phyloP scores from a whole-genome alignment of 192 early-diverging fungal genomes.

The Mortierella claussenii region DNA sequence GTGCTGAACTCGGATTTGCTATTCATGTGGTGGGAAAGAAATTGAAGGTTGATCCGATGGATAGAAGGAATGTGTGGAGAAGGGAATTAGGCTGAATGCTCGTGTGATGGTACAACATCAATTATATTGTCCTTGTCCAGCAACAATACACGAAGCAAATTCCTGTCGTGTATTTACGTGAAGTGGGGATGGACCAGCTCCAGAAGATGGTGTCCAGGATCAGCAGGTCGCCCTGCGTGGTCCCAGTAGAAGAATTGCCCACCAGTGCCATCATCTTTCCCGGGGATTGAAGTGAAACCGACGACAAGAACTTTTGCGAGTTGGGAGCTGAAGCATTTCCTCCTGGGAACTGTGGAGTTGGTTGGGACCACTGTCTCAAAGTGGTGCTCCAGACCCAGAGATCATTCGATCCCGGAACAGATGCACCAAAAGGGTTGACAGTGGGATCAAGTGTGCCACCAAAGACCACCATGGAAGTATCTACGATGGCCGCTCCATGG shows the following conservation, averaged over 20 bases:
- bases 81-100: neutral
- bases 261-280: slow-evolving; percentile 54
- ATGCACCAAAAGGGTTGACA: slow-evolving; percentile 23
- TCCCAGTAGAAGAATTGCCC: slow-evolving; percentile 53
- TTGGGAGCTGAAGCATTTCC: neutral
- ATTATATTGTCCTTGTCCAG: too few relatives aligned
- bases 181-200: slow-evolving; percentile 58
- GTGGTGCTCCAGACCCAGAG: slow-evolving; percentile 59
- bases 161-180: too few relatives aligned
- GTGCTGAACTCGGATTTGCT: slow-evolving; percentile 27
- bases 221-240: slow-evolving; percentile 41
- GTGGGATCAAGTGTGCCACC: slow-evolving; percentile 55
- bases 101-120: neutral
- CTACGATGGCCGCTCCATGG: slow-evolving; percentile 44
- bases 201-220: slow-evolving; percentile 56
- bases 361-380: slow-evolving; percentile 59
- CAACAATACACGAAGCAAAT: too few relatives aligned
- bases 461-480: slow-evolving; percentile 59
- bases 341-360: slow-evolving; percentile 24
- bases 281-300: slow-evolving; percentile 40
- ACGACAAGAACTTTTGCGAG: slow-evolving; percentile 54
- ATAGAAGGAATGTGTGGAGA: neutral
- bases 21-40: neutral
- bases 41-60: too few relatives aligned
- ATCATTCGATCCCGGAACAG: slow-evolving; percentile 47